Evolutionary conservation across 2,329 filamentous ascomycete species (phyloP).

Genomic region (Nigrospora osmanthi): DNA sequence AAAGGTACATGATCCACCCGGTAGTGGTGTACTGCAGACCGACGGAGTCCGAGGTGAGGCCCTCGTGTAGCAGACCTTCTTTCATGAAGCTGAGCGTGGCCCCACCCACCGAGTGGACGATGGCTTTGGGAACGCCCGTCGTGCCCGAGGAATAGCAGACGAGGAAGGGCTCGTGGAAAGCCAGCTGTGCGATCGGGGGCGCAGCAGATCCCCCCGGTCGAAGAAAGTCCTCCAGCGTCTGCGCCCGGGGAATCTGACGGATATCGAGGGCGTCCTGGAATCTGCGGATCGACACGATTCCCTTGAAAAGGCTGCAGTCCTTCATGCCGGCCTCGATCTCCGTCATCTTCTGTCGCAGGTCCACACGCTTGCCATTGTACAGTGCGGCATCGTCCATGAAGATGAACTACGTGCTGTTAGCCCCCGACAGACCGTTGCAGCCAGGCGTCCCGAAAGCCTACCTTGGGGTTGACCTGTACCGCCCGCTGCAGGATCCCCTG

Average conservation of each 20-base stretch:
- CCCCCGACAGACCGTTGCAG: not conserved
- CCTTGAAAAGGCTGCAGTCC: slow-evolving; percentile 50
- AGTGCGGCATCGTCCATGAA: slow-evolving; percentile 76
- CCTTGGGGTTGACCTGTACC: slow-evolving; percentile 65
- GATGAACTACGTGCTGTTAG: slow-evolving; percentile 41
- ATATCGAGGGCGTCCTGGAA: slow-evolving; percentile 57
- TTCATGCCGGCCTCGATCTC: slow-evolving; percentile 58
- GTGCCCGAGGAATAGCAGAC: slow-evolving; percentile 77
- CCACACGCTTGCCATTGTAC: slow-evolving; percentile 70
- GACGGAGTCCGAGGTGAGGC: slow-evolving; percentile 29
- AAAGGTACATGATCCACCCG: slow-evolving; percentile 85
- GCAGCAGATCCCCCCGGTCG: slow-evolving; percentile 17
- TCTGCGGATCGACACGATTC: slow-evolving; percentile 58
- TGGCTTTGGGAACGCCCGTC: slow-evolving; percentile 78
- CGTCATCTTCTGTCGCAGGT: slow-evolving; percentile 65
- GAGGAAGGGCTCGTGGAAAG: slow-evolving; percentile 68
- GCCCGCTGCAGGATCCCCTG: slow-evolving; percentile 69
- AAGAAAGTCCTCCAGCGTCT: slow-evolving; percentile 38
- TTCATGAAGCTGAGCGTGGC: slow-evolving; percentile 47
- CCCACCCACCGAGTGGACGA: slow-evolving; percentile 69
- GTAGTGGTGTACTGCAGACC: slow-evolving; percentile 56
- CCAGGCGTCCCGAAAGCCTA: slow-evolving; percentile 17
- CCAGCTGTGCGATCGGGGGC: slow-evolving; percentile 51
- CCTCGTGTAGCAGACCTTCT: slow-evolving; percentile 49
- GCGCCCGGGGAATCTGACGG: slow-evolving; percentile 36